These are phyloP conservation scores for Rhizopogon salebrosus DNA, from an alignment of 768 basidiomycete genomes.

Conservation along the genomic window DNA sequence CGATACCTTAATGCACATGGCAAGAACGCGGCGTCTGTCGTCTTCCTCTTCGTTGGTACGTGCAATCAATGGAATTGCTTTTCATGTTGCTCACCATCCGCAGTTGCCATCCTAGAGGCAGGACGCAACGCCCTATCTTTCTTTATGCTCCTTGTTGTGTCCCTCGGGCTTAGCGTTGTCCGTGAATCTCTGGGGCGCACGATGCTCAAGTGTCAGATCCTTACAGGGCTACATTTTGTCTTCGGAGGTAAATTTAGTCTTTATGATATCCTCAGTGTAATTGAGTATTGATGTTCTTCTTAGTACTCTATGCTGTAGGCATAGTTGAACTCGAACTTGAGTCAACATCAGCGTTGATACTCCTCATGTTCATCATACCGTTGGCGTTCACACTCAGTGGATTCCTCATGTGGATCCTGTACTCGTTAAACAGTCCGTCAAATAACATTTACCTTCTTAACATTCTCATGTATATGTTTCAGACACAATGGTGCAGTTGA, in stretches of 20 bases:
- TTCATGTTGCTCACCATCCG: conserved; percentile 1
- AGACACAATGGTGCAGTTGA: conserved; percentile 88
- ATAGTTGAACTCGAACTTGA: conserved; percentile 92
- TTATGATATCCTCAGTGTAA: not conserved
- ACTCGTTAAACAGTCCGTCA: conserved; percentile 76
- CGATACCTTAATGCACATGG: conserved; percentile 90
- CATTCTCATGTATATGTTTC: conserved; percentile 5
- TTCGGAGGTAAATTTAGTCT: conserved; percentile 75
- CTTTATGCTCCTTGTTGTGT: conserved; percentile 91
- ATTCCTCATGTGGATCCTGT: conserved; percentile 95
- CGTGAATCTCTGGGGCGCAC: conserved; percentile 79
- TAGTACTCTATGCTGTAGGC: conserved; percentile 90
- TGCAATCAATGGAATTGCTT: conserved; percentile 2
- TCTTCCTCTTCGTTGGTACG: conserved; percentile 92
- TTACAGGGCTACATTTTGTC: conserved; percentile 83
- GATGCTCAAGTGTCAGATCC: conserved; percentile 78
- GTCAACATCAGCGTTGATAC: conserved; percentile 77
- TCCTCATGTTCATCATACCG: conserved; percentile 89
- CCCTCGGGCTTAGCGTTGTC: conserved; percentile 89
- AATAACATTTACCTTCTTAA: not conserved
- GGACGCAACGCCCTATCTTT: conserved; percentile 92
- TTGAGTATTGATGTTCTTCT: not conserved
- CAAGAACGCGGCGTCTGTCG: conserved; percentile 63
- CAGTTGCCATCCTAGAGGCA: conserved; percentile 93
- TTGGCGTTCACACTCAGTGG: conserved; percentile 93